These are phyloP conservation scores for Colletotrichum incanum DNA, from an alignment of 2,329 filamentous ascomycete genomes.

Conservation along the genomic window DNA sequence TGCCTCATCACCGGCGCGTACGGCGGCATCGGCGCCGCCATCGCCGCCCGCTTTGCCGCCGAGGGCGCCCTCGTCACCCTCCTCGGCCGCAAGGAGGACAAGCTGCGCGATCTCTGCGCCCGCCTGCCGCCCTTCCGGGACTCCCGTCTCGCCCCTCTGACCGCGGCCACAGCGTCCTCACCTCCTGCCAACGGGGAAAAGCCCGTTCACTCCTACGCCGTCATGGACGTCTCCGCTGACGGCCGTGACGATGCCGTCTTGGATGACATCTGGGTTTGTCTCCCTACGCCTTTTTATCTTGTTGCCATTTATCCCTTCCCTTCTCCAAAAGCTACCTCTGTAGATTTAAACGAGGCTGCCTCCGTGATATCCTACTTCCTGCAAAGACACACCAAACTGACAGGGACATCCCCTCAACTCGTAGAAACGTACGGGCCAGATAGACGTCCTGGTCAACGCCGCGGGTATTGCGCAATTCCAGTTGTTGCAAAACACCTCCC, in stretches of 20 bases:
- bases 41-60: constrained; percentile 76
- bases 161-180: constrained; percentile 26
- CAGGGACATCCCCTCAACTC: background rate
- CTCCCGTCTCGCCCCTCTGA: constrained; percentile 44
- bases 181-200: background rate
- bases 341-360: background rate
- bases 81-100: constrained; percentile 69
- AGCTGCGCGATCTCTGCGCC: constrained; percentile 60
- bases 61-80: constrained; percentile 74
- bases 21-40: constrained; percentile 78
- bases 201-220: constrained; percentile 38
- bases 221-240: constrained; percentile 42
- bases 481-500: constrained; percentile 71
- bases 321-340: background rate
- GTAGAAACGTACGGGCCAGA: constrained; percentile 43
- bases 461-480: constrained; percentile 80
- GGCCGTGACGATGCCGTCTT: constrained; percentile 36
- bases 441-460: constrained; percentile 82
- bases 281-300: background rate
- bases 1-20: constrained; percentile 80
- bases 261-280: constrained; percentile 42
- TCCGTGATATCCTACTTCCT: background rate
- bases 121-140: constrained; percentile 47
- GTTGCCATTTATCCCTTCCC: background rate
- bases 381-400: constrained; percentile 20